phyloP scores from a whole-genome alignment of 2,329 filamentous ascomycete genomes.

The Sphaerostilbella broomeana region DNA sequence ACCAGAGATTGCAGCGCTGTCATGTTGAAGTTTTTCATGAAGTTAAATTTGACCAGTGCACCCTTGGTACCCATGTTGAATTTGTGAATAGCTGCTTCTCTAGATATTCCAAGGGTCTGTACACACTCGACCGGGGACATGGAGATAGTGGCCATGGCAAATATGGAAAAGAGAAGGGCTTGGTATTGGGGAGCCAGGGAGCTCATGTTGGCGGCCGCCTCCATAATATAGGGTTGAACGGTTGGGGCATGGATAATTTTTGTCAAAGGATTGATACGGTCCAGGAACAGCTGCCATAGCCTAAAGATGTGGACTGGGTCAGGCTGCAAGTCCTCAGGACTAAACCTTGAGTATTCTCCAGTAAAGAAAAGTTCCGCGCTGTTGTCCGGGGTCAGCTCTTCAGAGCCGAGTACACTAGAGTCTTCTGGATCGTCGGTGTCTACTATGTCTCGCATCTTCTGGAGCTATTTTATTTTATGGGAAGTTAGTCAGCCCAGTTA shows the following conservation, averaged over 20 bases:
- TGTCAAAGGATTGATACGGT: constrained; percentile 67
- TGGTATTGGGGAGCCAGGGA: constrained; percentile 52
- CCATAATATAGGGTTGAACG: constrained; percentile 57
- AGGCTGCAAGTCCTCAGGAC: constrained; percentile 52
- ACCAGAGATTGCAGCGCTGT: constrained; percentile 53
- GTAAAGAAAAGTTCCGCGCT: constrained; percentile 45
- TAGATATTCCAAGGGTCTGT: constrained; percentile 43
- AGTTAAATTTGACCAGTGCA: constrained; percentile 46
- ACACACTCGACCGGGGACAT: constrained; percentile 50
- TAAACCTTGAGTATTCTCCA: constrained; percentile 33
- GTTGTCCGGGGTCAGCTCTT: constrained; percentile 45
- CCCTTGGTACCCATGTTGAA: constrained; percentile 47
- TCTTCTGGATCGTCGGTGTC: constrained; percentile 45
- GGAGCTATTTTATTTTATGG: constrained; percentile 35
- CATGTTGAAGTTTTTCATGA: constrained; percentile 53
- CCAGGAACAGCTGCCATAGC: constrained; percentile 68
- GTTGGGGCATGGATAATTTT: constrained; percentile 68
- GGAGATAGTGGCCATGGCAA: constrained; percentile 52
- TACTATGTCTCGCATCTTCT: constrained; percentile 53
- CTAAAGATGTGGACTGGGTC: constrained; percentile 58
- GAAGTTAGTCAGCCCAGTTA: background rate
- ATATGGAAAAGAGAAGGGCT: constrained; percentile 59
- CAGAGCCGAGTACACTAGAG: constrained; percentile 41
- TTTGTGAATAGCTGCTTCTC: constrained; percentile 43
- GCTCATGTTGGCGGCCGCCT: constrained; percentile 51